These are phyloP conservation scores for Diaporthe helianthi DNA, from an alignment of 2,329 filamentous ascomycete species.

Conservation along the genomic window DNA sequence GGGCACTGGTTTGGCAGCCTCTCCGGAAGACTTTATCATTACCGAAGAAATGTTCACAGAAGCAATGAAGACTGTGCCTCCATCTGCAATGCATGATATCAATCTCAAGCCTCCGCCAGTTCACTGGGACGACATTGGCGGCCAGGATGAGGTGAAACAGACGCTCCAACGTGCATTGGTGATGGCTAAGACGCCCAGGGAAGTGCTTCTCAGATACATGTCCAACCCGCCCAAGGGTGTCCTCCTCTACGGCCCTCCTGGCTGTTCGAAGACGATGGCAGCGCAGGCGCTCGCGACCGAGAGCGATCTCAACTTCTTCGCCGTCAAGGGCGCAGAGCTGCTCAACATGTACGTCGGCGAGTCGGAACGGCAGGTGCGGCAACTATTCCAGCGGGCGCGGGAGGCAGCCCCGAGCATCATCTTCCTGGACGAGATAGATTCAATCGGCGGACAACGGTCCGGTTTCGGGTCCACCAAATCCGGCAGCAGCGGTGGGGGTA, in stretches of 20 bases:
- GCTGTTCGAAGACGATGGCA: constrained; percentile 92
- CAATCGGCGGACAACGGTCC: constrained; percentile 68
- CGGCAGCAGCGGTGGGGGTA: constrained; percentile 42
- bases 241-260: constrained; percentile 89
- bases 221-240: constrained; percentile 77
- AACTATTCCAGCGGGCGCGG: constrained; percentile 84
- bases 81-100: constrained; percentile 88
- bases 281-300: constrained; percentile 92
- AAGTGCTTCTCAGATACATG: constrained; percentile 46
- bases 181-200: constrained; percentile 43
- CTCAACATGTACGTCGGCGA: constrained; percentile 98
- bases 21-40: constrained; percentile 40
- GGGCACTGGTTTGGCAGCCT: background rate
- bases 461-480: constrained; percentile 56
- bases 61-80: constrained; percentile 73
- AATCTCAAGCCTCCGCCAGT: constrained; percentile 88
- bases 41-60: constrained; percentile 62
- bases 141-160: constrained; percentile 77
- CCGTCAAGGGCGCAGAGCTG: constrained; percentile 91
- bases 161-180: constrained; percentile 60
- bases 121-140: constrained; percentile 87
- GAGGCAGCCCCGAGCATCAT: constrained; percentile 91
- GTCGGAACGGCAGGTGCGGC: constrained; percentile 84
- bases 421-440: constrained; percentile 97
- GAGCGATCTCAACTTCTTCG: constrained; percentile 90